A percentile compares a stretch with the other conserved stretches of the same genome.
Conservation (phyloP, 2,329 filamentous ascomycete genomes). For the Pochonia chlamydosporia region DNA sequence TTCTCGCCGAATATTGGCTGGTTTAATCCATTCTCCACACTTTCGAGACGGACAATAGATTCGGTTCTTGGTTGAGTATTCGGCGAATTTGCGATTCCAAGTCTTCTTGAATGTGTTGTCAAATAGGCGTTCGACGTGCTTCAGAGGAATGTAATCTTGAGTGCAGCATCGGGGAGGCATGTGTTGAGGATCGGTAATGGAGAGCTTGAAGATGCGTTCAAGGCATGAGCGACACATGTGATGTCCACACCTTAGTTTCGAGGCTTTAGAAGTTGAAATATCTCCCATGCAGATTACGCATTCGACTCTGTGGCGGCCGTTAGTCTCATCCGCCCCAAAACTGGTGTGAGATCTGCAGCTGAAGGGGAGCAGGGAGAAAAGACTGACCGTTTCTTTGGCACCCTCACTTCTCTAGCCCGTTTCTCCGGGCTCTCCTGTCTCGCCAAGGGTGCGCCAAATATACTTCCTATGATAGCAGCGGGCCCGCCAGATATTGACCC, state of each 20-base stretch:
- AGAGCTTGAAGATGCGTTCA: constrained; percentile 67
- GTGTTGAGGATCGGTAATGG: constrained; percentile 67
- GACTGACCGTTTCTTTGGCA: constrained; percentile 16
- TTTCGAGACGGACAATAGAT: constrained; percentile 69
- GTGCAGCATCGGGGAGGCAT: constrained; percentile 86
- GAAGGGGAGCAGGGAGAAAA: neutral
- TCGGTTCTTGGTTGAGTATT: constrained; percentile 67
- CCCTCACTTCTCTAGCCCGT: constrained; percentile 10
- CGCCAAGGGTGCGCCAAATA: constrained; percentile 19
- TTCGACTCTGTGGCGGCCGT: constrained; percentile 47
- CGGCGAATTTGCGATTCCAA: constrained; percentile 77
- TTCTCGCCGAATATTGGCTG: constrained; percentile 56
- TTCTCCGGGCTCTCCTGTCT: constrained; percentile 21
- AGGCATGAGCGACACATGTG: constrained; percentile 76
- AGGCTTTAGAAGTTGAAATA: constrained; percentile 55
- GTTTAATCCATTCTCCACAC: constrained; percentile 78
- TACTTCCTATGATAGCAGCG: constrained; percentile 20
- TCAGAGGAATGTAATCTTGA: constrained; percentile 64
- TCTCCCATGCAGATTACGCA: constrained; percentile 72
- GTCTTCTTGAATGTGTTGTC: constrained; percentile 65
- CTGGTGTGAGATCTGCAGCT: neutral
- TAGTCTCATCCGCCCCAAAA: neutral
- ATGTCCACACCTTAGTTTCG: constrained; percentile 72
- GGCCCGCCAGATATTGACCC: constrained; percentile 12
- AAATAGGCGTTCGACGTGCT: constrained; percentile 72